Evolutionary conservation across 768 basidiomycete species (phyloP).

Genomic region (Jaapia argillacea): DNA sequence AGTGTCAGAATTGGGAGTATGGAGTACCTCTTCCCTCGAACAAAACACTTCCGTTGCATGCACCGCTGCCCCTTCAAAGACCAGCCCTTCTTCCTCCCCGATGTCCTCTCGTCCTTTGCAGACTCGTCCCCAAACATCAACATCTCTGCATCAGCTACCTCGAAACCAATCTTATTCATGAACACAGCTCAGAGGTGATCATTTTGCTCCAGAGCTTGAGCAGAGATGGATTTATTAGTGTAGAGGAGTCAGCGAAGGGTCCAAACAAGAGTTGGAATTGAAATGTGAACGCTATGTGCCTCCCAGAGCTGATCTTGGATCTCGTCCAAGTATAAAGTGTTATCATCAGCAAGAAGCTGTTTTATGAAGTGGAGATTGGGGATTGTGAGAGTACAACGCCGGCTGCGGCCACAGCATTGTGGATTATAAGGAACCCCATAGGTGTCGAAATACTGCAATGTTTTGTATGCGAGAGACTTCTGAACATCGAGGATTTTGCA

Average conservation of each 20-base stretch:
- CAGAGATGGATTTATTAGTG: conserved; percentile 10
- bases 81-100: neutral
- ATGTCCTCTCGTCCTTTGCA: conserved; percentile 6
- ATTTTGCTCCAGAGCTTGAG: conserved; percentile 7
- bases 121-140: conserved; percentile 17
- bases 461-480: too few relatives aligned
- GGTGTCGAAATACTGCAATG: too few relatives aligned
- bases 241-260: conserved; percentile 4
- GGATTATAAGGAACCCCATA: too few relatives aligned
- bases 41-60: conserved; percentile 4
- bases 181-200: conserved; percentile 1
- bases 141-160: too few relatives aligned
- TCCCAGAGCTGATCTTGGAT: conserved; percentile 3
- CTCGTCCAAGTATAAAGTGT: conserved; percentile 8
- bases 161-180: too few relatives aligned
- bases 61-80: conserved; percentile 2
- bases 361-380: too few relatives aligned
- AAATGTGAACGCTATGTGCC: neutral
- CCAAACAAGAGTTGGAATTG: conserved; percentile 4
- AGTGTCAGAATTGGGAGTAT: conserved; percentile 13
- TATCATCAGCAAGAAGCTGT: too few relatives aligned
- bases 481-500: too few relatives aligned
- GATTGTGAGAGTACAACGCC: too few relatives aligned
- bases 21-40: conserved; percentile 5
- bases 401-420: too few relatives aligned